Evolutionary conservation across 805 yeast species (phyloP), one percentile per base, ranked within the genome.

Genomic region (Wickerhamomyces kurtzmanii): DNA sequence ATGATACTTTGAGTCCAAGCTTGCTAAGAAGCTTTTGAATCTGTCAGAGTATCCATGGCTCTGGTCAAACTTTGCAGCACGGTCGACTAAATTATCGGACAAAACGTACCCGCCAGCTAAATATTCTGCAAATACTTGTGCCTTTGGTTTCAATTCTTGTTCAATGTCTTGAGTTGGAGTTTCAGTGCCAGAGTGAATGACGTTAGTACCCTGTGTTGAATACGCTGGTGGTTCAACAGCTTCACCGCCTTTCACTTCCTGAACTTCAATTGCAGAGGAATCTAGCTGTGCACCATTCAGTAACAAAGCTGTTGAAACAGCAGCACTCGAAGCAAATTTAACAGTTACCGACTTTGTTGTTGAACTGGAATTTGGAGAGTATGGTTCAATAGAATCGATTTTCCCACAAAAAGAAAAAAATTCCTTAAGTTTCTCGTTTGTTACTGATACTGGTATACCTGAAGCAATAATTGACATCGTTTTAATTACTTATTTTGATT

Each of bases 381-480:
- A 27, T 14, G 37, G 37, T 19, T 41, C 42, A 23, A 43, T 35
- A 18, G 34, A 45, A 32, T 45, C 44, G 31, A 64, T 61, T 36
- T 60, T 65, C 12, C 93, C 93, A 47, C 91, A 79, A 52, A 81
- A 81, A 15, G 79, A 61, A 53, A 82, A 81, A 54, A 81, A 81
- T 34, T 78, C 79, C 24, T 59, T 53, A 19, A 80, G 49, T 42
- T 76, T 71, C 22, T 62, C 60, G 25, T 63, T 57, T 5, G 71
- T 40, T 22, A 75, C 65, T 17, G 61, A 39, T 4, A 53, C 40
- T 22, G 82, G 71, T 22, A 80, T 63, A 36, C 73, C 66, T 12
- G 74, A 62, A 14, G 74, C 84, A 33, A 65, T 57, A 24, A 79
- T 57, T 5, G 71, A 12, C 15, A 12, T 12, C n/a, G n/a, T 20